These are phyloP conservation scores for Mycena albidolilacea DNA, from an alignment of 768 basidiomycete species.

Conservation along the genomic window DNA sequence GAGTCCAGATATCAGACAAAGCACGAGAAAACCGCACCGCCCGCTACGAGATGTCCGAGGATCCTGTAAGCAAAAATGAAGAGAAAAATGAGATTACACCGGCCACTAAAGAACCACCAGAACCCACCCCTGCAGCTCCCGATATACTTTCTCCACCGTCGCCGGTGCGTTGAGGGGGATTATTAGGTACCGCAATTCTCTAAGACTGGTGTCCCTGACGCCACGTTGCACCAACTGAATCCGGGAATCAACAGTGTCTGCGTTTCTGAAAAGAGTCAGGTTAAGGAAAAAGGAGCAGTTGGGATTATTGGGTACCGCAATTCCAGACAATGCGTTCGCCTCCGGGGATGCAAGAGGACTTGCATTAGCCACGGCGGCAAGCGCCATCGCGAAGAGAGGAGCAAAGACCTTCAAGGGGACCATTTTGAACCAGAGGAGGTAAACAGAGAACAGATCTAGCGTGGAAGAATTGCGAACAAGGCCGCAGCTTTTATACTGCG, in stretches of 20 bases:
- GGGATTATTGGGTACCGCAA: no score
- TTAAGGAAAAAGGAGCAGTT: no score
- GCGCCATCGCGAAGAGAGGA: neutral
- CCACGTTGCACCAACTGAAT: no score
- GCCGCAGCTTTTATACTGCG: neutral
- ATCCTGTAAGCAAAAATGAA: slow-evolving; percentile 25
- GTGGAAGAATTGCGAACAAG: neutral
- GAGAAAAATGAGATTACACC: neutral
- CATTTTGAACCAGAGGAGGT: neutral
- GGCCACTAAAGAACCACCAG: neutral
- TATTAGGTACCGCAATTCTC: no score
- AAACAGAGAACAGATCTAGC: no score
- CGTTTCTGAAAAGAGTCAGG: no score
- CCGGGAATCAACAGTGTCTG: no score
- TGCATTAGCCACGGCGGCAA: neutral
- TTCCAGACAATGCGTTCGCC: neutral
- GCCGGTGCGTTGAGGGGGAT: slow-evolving; percentile 23
- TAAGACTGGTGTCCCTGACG: no score
- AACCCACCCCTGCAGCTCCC: slow-evolving; percentile 34
- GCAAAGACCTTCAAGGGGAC: neutral
- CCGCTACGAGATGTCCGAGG: slow-evolving; percentile 41
- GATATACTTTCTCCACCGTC: slow-evolving; percentile 12
- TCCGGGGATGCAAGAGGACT: neutral
- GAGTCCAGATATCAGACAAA: neutral
- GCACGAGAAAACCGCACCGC: slow-evolving; percentile 26